Evolutionary conservation across 108 stramenopile genomes (phyloP), one percentile per base, ranked within the genome.

Genomic region (Parmales sp.): DNA sequence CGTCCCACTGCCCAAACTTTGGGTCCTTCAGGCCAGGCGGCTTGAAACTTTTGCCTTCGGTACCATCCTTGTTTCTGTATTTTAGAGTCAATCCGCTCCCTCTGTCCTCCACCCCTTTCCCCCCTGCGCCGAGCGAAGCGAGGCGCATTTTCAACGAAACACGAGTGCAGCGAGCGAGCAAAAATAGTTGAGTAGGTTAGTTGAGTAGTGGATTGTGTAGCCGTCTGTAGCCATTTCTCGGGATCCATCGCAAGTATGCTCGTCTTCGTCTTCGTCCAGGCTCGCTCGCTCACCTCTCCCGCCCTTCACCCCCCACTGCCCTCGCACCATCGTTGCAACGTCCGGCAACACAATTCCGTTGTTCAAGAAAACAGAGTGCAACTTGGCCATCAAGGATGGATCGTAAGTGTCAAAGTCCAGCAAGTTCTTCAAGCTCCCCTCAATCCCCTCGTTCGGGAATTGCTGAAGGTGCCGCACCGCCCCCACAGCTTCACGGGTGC

Each of bases 361-460:
- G 9, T 37, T 38, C 8, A 50, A 26, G 60, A 88, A 90, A 4
- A 87, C 71, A 16, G 72, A 39, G 19, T 64, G 69, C 9, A 90
- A 60, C 66, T 69, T 70, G 29, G 71, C 71, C 18, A 73, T 78
- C 1, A 78, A 45, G 20, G 68, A 44, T 22, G 38, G 38, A 44
- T 91, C 87, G 70, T 76, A 88, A 11, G 79, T 69, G 69, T 94
- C 93, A 63, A 89, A 89, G 31, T 79, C 86, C 22, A 95, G 68
- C 11, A 95, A 86, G 74, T 93, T 91, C 23, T 81, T 72, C 19
- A 95, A 65, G 22, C 90, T 86, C 22, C 39, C 64, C 18, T 64
- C 80, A 8, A 89, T 41, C 6, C 83, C 84, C 69, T 95, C 92
- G 2, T 68, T 54, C 1, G 89, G 88, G 66, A 81, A 95, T 1